Base-by-base conservation (phyloP, 257 asterid species). In the Gentiana dahurica region DNA sequence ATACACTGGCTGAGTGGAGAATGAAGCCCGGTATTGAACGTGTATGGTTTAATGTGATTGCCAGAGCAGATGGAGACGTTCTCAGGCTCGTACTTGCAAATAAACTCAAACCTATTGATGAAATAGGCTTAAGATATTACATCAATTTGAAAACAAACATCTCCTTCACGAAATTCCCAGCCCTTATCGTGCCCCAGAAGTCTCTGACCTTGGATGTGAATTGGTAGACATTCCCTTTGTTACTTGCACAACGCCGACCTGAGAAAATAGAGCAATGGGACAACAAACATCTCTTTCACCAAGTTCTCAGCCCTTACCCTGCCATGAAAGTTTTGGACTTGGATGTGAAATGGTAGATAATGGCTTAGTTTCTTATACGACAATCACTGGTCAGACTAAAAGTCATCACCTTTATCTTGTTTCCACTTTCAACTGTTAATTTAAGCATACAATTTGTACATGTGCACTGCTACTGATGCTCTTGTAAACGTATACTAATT, bases 171-270 rank as follows among this genome's bases (percentile, higher is more conserved):
- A 77, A 81, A 67, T 71, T 84, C 64, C 85, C 97, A 6, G 73
- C 95, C 5, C 54, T 74, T 61, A 76, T 86, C 59, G 81, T 80
- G 39, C 82, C 87, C 43, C 92, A 87, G 1, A 85, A 84, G 72
- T 77, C 95, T 13, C 78, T 89, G 33, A 89, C 97, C 4, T 75
- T 89, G 65, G 95, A 73, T 60, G 87, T 83, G 54, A 85, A 84
- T 73, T 89, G 95, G 97, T 85, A 83, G 82, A 59, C 51, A 54
- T 8, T 57, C 34, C 47, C 13, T 65, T 44, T 49, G 57, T 32
- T 37, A 13, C 64, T 39, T 43, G 37, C 54, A 57, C 10, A 6
- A 15, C 8, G 49, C 3, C 43, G 97, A 83, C 66, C 67, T 93
- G 36, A 69, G 61, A 12, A 71, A 87, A 41, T 84, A 86, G 95